A percentile compares a stretch with the other conserved stretches of the same genome.
Conservation (phyloP, 169 alveolate genomes). For the Plasmodium coatneyi region DNA sequence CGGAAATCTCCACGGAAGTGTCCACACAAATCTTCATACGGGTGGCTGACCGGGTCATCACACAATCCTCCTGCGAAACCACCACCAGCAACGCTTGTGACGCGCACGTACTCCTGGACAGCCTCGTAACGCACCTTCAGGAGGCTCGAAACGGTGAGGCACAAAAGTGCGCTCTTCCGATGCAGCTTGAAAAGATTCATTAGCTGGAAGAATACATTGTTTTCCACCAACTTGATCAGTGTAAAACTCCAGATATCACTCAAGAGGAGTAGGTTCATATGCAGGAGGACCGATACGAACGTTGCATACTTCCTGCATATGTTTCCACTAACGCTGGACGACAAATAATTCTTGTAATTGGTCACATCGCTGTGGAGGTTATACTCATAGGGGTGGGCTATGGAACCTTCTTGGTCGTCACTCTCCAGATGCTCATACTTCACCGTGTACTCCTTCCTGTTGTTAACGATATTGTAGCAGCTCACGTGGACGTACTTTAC, state of each 20-base stretch:
- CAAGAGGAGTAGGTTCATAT: slow-evolving; percentile 18
- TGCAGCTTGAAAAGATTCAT: slow-evolving; percentile 13
- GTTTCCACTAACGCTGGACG: neutral
- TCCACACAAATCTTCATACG: neutral
- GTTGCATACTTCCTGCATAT: slow-evolving; percentile 7
- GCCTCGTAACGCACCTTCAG: slow-evolving; percentile 29
- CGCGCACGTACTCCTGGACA: neutral
- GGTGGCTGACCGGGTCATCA: neutral
- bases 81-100: neutral
- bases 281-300: slow-evolving; percentile 7
- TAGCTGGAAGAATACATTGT: slow-evolving; percentile 25
- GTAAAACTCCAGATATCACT: slow-evolving; percentile 41
- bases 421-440: slow-evolving; percentile 14
- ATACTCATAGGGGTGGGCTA: neutral
- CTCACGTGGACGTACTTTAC: slow-evolving; percentile 7
- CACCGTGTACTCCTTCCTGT: slow-evolving; percentile 8
- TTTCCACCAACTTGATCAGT: neutral
- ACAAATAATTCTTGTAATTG: slow-evolving; percentile 1
- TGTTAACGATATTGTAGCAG: slow-evolving; percentile 30
- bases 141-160: slow-evolving; percentile 27
- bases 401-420: neutral
- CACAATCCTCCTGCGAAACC: neutral
- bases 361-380: slow-evolving; percentile 25
- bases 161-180: slow-evolving; percentile 32
- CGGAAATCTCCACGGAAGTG: neutral